These are phyloP conservation scores for Gliomastix tumulicola DNA, from an alignment of 2,329 filamentous ascomycete species.

Conservation along the genomic window DNA sequence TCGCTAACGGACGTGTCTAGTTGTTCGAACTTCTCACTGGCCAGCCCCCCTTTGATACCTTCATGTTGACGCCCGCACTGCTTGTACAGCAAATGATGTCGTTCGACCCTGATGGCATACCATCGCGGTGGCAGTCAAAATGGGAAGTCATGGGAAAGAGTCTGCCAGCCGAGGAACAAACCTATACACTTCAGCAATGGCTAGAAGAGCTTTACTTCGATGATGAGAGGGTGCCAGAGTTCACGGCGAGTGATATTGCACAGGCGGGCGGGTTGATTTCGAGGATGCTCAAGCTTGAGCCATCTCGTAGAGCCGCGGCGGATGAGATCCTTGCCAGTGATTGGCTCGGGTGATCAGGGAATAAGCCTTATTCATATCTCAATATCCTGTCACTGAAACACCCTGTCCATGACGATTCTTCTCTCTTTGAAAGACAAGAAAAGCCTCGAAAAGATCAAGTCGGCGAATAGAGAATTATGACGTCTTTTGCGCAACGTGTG, in stretches of 20 bases:
- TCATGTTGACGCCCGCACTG: conserved; percentile 6
- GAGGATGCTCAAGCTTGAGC: conserved; percentile 11
- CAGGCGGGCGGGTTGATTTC: conserved; percentile 1
- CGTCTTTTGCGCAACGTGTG: too few relatives aligned
- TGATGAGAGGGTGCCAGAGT: conserved; percentile 1
- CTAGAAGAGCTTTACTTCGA: conserved; percentile 10
- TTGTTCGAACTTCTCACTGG: conserved; percentile 15
- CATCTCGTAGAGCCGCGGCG: conserved; percentile 6
- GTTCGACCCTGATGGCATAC: conserved; percentile 6
- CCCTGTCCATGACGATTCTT: too few relatives aligned
- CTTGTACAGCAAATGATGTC: conserved; percentile 11
- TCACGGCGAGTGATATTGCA: conserved; percentile 5
- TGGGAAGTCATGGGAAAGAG: conserved; percentile 6
- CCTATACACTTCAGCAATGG: conserved; percentile 5
- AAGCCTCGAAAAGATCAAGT: too few relatives aligned
- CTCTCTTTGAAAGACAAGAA: too few relatives aligned
- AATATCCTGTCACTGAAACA: too few relatives aligned
- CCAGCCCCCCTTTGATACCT: conserved; percentile 12
- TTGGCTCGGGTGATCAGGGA: neutral
- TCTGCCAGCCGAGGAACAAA: neutral
- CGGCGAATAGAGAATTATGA: too few relatives aligned
- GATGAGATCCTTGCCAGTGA: neutral
- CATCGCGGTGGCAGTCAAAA: conserved; percentile 7
- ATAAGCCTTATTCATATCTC: too few relatives aligned
- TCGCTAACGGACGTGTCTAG: conserved; percentile 5